Conservation (phyloP, 768 basidiomycete genomes). For the Heimioporus sp. region DNA sequence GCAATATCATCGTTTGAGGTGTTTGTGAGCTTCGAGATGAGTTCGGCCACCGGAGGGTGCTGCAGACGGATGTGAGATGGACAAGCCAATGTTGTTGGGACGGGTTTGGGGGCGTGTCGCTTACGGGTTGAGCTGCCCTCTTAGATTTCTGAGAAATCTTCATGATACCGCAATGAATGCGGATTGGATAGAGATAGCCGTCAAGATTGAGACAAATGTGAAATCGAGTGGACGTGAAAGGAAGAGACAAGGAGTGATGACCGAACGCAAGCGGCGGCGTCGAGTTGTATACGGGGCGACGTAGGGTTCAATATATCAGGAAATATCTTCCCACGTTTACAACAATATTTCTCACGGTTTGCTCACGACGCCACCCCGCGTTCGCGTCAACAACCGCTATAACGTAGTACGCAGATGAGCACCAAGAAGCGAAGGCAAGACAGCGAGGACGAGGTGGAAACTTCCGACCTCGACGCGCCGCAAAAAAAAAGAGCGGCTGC, state of each 20-base stretch:
- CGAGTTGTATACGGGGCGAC: conserved; percentile 17
- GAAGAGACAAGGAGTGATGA: conserved; percentile 8
- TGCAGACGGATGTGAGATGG: conserved; percentile 29
- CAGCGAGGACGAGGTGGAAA: conserved; percentile 15
- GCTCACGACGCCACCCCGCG: background rate
- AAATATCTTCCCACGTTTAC: conserved; percentile 21
- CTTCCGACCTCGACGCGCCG: conserved; percentile 15
- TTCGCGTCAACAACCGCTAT: background rate
- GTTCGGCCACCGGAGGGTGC: conserved; percentile 78
- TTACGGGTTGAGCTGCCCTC: conserved; percentile 75
- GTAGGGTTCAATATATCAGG: conserved; percentile 32
- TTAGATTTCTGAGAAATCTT: conserved; percentile 86
- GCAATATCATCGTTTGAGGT: conserved; percentile 73
- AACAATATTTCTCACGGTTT: conserved; percentile 9
- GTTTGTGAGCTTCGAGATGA: conserved; percentile 67
- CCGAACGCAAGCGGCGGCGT: background rate
- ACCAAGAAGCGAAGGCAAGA: conserved; percentile 18
- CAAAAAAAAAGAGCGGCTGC: background rate
- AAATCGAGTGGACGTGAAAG: conserved; percentile 7
- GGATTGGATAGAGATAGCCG: conserved; percentile 16
- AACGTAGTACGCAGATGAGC: conserved; percentile 2
- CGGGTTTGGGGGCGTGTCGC: conserved; percentile 24
- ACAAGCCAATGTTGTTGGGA: background rate
- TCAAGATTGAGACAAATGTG: conserved; percentile 6
- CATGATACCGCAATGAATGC: conserved; percentile 65